Percentiles rank a stretch among this genome's conserved stretches.
These are phyloP conservation scores for Penicillium sp. DNA, from an alignment of 2,329 filamentous ascomycete genomes.

Conservation along the genomic window DNA sequence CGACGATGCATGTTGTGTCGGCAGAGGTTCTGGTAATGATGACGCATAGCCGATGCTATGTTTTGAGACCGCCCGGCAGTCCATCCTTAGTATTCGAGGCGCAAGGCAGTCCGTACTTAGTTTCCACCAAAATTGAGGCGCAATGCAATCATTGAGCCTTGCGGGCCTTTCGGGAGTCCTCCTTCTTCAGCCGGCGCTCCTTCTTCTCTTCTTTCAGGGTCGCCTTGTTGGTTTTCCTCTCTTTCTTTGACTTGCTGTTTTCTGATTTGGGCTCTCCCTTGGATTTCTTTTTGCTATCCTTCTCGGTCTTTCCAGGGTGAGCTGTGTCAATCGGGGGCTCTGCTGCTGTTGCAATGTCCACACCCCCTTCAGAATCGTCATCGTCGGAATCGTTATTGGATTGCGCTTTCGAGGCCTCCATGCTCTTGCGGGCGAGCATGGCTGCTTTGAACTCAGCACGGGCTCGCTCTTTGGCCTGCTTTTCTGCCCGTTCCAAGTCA, in stretches of 20 bases:
- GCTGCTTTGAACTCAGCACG: conserved; percentile 50
- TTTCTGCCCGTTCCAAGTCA: conserved; percentile 50
- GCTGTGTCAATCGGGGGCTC: conserved; percentile 1
- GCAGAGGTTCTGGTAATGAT: background rate
- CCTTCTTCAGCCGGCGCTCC: conserved; percentile 37
- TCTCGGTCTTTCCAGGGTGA: background rate
- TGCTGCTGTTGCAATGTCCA: conserved; percentile 4
- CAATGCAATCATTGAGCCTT: conserved; percentile 23
- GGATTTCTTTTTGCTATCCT: conserved; percentile 28
- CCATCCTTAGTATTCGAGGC: background rate
- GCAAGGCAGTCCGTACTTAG: background rate
- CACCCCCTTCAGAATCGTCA: conserved; percentile 17
- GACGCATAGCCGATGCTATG: background rate
- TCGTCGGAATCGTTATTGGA: conserved; percentile 20
- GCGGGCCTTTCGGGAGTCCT: conserved; percentile 40
- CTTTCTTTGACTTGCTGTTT: conserved; percentile 26
- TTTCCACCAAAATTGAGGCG: background rate
- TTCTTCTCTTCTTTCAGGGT: conserved; percentile 28
- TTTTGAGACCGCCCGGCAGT: background rate
- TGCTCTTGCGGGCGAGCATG: conserved; percentile 41
- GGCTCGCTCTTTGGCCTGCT: conserved; percentile 51
- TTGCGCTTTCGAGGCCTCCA: conserved; percentile 18
- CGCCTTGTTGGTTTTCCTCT: conserved; percentile 29
- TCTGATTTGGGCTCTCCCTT: conserved; percentile 8
- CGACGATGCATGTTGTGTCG: background rate